These are phyloP conservation scores for Chaetomium fimeti DNA, from an alignment of 495 filamentous ascomycete species.

Conservation along the genomic window DNA sequence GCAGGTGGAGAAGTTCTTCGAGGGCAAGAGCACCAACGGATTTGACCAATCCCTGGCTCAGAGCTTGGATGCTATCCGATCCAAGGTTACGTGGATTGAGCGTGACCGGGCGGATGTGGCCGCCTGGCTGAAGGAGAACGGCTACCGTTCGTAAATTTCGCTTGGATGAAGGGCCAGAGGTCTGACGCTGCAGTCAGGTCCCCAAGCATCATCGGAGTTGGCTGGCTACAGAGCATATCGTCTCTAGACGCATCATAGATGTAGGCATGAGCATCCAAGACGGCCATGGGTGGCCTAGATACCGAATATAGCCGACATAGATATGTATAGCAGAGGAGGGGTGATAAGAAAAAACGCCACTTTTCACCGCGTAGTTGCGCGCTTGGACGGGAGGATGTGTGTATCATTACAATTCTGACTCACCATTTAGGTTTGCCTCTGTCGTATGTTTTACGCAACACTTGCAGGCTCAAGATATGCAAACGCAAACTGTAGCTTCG, in stretches of 20 bases:
- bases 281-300: not conserved
- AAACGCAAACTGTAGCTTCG: not conserved
- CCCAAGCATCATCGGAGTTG: conserved; percentile 3
- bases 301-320: not conserved
- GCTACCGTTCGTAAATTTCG: conserved; percentile 32
- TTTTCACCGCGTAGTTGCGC: not conserved
- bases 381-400: not conserved
- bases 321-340: not conserved
- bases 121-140: conserved; percentile 48
- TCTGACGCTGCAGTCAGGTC: conserved; percentile 27
- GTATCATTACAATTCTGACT: not conserved
- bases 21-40: conserved; percentile 72
- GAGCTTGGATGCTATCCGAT: conserved; percentile 58
- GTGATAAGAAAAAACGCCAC: not conserved
- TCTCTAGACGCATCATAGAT: conserved; percentile 14
- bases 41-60: conserved; percentile 62
- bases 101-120: conserved; percentile 57
- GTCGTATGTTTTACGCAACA: no score
- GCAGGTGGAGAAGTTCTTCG: conserved; percentile 78
- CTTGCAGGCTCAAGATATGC: no score
- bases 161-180: not conserved
- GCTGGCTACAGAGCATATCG: conserved; percentile 1
- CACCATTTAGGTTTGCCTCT: no score
- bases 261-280: not conserved
- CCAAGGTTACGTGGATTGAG: conserved; percentile 60